Evolutionary conservation across 768 basidiomycete species (phyloP), one percentile per base, ranked within the genome.

Genomic region (Piloderma croceum): DNA sequence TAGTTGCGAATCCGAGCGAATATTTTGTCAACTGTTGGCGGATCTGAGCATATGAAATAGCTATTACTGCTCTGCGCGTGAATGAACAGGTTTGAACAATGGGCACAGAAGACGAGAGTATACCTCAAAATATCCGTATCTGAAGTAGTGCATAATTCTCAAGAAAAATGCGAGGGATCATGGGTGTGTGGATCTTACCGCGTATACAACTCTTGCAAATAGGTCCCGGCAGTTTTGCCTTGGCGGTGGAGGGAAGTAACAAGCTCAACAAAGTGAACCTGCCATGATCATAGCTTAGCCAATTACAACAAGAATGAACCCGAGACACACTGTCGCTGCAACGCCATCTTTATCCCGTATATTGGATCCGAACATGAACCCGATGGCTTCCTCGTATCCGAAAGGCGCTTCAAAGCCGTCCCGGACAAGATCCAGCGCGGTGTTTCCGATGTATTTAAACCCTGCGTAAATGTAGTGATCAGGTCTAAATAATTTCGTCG

Each of bases 321-420:
- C 13, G 12, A n/a, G 2, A 52, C 60, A 50, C 50, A 90, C 90
- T 18, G 81, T 79, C 5, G 89, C 88, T 36, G 84, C 75, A 38
- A 93, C 77, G 3, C 90, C 90, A 55, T 93, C 90, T 57, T 93
- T 93, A 57, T 93, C 90, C 24, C 84, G 71, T 48, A 92, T 76
- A 20, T 79, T 67, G 11, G 75, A 66, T 20, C 87, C 86, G 58
- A 90, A 80, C 88, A 91, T 91, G 55, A 77, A 93, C 3, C 90
- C 90, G 40, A 93, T 91, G 2, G 91, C 90, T 61, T 93, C 90
- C 54, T 93, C 90, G 52, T 93, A 93, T 7, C 82, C 88, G 52
- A 92, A 91, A 0, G 74, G 77, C 7, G 83, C 81, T 31, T 81
- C 74, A 51, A 74, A 87, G 2, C 88, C 90, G 27, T 78, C 62